Percentiles rank a stretch among this genome's conserved stretches.
Evolutionary conservation across 768 basidiomycete genomes (phyloP).

Genomic region (Rossbeevera mucosa): DNA sequence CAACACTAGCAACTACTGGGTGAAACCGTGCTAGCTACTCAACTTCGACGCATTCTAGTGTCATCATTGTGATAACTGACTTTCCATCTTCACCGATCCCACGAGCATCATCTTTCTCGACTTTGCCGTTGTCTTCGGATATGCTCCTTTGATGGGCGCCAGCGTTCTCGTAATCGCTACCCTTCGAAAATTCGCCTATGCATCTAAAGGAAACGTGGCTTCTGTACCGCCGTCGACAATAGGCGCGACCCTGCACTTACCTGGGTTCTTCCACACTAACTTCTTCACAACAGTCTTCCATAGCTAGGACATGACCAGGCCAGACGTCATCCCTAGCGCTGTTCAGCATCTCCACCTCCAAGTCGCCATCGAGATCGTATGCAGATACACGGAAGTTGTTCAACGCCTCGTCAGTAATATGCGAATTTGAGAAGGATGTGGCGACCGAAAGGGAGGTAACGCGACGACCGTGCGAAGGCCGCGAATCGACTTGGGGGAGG

Average conservation of each 20-base stretch:
- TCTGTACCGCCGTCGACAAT: constrained; percentile 9
- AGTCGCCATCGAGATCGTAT: constrained; percentile 26
- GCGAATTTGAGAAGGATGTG: constrained; percentile 21
- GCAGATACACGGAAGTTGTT: constrained; percentile 18
- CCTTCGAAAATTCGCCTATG: background rate
- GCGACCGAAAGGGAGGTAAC: constrained; percentile 19
- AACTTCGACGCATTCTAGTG: background rate
- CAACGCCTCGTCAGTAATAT: constrained; percentile 23
- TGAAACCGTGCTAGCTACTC: background rate
- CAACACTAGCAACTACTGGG: background rate
- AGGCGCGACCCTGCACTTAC: constrained; percentile 3
- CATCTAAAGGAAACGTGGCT: background rate
- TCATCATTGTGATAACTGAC: background rate
- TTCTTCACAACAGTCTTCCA: constrained; percentile 8
- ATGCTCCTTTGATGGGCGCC: background rate
- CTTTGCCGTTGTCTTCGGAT: background rate
- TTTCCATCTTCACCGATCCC: constrained; percentile 1
- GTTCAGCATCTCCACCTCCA: constrained; percentile 25
- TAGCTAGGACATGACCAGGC: constrained; percentile 5
- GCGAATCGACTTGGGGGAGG: background rate
- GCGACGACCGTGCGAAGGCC: constrained; percentile 15
- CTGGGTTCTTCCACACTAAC: background rate
- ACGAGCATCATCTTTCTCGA: background rate
- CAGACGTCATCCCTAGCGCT: constrained; percentile 20
- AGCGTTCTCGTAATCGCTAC: constrained; percentile 12